phyloP scores from a whole-genome alignment of 2,329 filamentous ascomycete species.

The Seiridium cupressi region DNA sequence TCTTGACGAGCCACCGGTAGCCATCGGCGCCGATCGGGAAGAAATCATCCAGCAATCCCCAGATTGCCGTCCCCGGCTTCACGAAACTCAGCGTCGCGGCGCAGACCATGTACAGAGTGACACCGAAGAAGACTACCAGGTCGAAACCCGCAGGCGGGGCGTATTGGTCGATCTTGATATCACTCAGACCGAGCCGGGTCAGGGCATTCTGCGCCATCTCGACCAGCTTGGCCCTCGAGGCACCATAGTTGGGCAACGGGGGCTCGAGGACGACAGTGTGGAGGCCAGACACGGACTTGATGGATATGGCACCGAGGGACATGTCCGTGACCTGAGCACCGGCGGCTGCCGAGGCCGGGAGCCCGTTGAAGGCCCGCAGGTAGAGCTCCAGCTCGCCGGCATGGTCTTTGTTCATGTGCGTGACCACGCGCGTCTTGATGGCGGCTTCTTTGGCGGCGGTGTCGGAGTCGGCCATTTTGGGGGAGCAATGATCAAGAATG shows the following conservation, averaged over 20 bases:
- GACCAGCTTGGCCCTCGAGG: conserved; percentile 69
- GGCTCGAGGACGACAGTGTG: conserved; percentile 65
- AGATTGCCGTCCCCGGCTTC: conserved; percentile 46
- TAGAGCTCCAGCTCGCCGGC: conserved; percentile 71
- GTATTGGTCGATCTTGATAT: conserved; percentile 41
- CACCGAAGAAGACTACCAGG: conserved; percentile 50
- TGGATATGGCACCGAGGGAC: conserved; percentile 58
- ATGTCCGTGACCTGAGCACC: conserved; percentile 65
- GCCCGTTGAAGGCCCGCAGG: conserved; percentile 67
- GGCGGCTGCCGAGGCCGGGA: conserved; percentile 54
- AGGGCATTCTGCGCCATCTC: conserved; percentile 64
- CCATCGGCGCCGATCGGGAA: conserved; percentile 52
- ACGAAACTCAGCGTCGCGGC: conserved; percentile 50
- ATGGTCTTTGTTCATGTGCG: conserved; percentile 88
- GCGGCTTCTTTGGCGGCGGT: conserved; percentile 8
- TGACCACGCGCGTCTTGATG: conserved; percentile 62
- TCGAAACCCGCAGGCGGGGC: conserved; percentile 42
- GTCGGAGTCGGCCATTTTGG: background rate
- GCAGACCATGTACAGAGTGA: conserved; percentile 52
- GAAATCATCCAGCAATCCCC: conserved; percentile 45
- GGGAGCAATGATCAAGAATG: background rate
- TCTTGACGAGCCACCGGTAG: conserved; percentile 57
- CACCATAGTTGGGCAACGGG: conserved; percentile 64
- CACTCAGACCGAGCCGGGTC: conserved; percentile 56
- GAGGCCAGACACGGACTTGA: conserved; percentile 48